Evolutionary conservation across 2,329 filamentous ascomycete species (phyloP), one percentile per base, ranked within the genome.

Genomic region (Lojkania enalia): DNA sequence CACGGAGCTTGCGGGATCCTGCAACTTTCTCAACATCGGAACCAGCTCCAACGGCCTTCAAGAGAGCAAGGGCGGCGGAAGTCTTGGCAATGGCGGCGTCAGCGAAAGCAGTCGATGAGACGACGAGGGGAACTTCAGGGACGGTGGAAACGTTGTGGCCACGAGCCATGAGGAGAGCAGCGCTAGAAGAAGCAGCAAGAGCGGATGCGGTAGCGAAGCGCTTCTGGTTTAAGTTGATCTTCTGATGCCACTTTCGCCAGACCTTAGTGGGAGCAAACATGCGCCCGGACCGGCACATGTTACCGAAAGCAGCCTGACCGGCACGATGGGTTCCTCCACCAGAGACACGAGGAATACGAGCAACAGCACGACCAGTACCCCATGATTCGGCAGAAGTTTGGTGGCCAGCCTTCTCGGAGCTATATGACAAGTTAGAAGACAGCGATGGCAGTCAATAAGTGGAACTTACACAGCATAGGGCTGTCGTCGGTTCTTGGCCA

Each of bases 191-290:
- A 68, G 94, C 94, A 78, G 94, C 94, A 70, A 99, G 83, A 71
- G 94, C 94, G 70, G 94, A 99, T 75, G 90, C 90, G 71, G 90
- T 95, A 78, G 94, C 94, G 77, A 96, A 99, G 71, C 94, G 94
- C 83, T 94, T 96, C 85, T 99, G 94, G 77, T 88, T 88, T 78
- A 95, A 85, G 85, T 95, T 96, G 85, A 99, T 85, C 90, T 97
- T 97, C 83, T 96, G 84, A 84, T 99, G 94, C 95, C 94, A 99
- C 84, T 96, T 96, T 77, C 94, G 85, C 95, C 94, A 99, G 81
- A 96, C 88, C 87, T 99, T 99, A 80, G 94, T 99, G 64, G 94
- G 94, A 67, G 94, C 94, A 81, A 99, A 99, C 94, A 99, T 99
- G 81, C 94, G 94, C 83, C 95, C 94, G 74, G 92, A 96, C 77